phyloP scores from a whole-genome alignment of 2,329 filamentous ascomycete genomes.

The Exophiala lecanii-corni region DNA sequence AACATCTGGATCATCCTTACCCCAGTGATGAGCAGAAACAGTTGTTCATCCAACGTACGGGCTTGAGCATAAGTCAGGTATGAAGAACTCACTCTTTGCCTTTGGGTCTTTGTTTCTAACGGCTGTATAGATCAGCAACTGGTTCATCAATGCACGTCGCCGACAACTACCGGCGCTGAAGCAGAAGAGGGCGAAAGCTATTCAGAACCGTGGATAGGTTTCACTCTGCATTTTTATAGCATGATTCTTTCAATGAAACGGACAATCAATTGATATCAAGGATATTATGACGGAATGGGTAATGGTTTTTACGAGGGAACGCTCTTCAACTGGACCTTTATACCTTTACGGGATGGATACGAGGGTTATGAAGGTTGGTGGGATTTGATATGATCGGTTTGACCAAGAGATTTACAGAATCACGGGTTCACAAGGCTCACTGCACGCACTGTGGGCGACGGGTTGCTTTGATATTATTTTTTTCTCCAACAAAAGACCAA shows the following conservation, averaged over 20 bases:
- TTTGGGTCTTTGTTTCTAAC: too few relatives aligned
- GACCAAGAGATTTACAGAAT: too few relatives aligned
- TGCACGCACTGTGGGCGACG: not conserved
- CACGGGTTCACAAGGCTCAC: too few relatives aligned
- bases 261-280: not conserved
- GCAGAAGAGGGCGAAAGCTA: slow-evolving; percentile 12
- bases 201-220: slow-evolving; percentile 9
- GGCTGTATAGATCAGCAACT: slow-evolving; percentile 48
- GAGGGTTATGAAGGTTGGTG: too few relatives aligned
- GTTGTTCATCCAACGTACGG: slow-evolving; percentile 69
- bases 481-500: not conserved
- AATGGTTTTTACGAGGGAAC: not conserved
- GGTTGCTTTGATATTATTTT: not conserved
- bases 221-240: slow-evolving; percentile 1
- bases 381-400: too few relatives aligned
- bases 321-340: not conserved
- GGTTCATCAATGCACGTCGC: slow-evolving; percentile 49
- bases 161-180: slow-evolving; percentile 45
- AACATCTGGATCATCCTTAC: slow-evolving; percentile 73
- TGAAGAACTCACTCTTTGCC: slow-evolving; percentile 10
- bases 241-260: not conserved
- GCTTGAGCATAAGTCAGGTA: slow-evolving; percentile 66
- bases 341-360: not conserved
- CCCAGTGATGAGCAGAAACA: slow-evolving; percentile 85
- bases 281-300: not conserved